Evolutionary conservation across 805 yeast genomes (phyloP).

Genomic region (Yamadazyma nakazawae): DNA sequence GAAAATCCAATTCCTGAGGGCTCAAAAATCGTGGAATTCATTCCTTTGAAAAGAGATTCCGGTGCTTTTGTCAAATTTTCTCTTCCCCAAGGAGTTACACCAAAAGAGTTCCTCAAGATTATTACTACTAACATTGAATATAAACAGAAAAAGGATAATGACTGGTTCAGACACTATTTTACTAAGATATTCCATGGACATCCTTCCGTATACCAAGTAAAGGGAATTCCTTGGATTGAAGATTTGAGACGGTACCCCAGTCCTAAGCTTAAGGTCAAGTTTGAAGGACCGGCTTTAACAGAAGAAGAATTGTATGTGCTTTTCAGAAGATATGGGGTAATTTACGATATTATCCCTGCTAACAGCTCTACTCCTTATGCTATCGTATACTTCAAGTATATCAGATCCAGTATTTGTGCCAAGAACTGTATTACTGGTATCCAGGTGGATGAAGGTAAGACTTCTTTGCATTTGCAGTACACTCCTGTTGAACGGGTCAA

Average conservation of each 20-base stretch:
- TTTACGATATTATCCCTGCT: constrained; percentile 63
- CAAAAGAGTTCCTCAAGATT: constrained; percentile 50
- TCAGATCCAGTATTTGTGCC: constrained; percentile 77
- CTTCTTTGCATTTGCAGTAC: constrained; percentile 68
- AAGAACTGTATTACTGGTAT: constrained; percentile 88
- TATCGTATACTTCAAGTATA: constrained; percentile 49
- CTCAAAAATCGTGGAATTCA: constrained; percentile 51
- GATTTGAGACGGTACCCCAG: constrained; percentile 81
- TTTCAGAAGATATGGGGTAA: constrained; percentile 84
- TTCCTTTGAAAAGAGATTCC: constrained; percentile 79
- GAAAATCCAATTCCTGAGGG: constrained; percentile 29
- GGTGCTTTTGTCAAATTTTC: constrained; percentile 85
- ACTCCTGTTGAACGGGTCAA: constrained; percentile 53
- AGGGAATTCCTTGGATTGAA: constrained; percentile 95
- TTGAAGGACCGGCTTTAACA: constrained; percentile 71
- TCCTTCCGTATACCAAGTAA: constrained; percentile 67
- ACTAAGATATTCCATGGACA: constrained; percentile 19
- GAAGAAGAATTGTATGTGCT: constrained; percentile 80
- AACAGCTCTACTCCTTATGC: constrained; percentile 42
- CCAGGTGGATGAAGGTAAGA: constrained; percentile 52
- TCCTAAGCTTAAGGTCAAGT: constrained; percentile 56
- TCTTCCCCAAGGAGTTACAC: constrained; percentile 50
- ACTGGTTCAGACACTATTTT: constrained; percentile 9
- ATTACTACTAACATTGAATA: constrained; percentile 46
- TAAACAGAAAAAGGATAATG: constrained; percentile 12